Base-by-base conservation (phyloP, 2,329 filamentous ascomycete species). In the Fusarium humuli region DNA sequence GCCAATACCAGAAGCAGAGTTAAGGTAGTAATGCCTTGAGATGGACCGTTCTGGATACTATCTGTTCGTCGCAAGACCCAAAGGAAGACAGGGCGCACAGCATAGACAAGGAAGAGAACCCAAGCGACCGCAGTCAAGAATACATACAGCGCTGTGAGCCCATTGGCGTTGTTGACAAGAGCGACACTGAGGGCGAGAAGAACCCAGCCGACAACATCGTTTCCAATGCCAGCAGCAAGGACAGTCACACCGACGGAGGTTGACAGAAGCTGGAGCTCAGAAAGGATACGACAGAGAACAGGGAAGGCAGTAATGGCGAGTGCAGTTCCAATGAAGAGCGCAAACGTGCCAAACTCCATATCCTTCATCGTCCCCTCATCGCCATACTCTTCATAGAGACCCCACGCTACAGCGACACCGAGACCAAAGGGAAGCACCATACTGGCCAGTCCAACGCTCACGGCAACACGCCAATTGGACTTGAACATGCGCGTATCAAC, bases 221-320 rank as follows among this genome's bases (percentile, higher is more conserved):
- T 98, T 3, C 93, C 94, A 16, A 98, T 94, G 54, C 95, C 95
- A 8, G 94, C 94, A 5, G 94, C 94, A 11, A 98, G 85, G 3
- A 94, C 92, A 40, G 97, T 97, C 37, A 97, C 88, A 76, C 94
- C 94, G 7, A 97, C 94, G 1, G 91, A 88, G 3, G 94, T 96
- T 57, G 87, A 83, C 7, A 98, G 89, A 52, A 98, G 84, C 74
- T 97, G 96, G 56, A 98, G 84, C 79, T 97, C 94, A 0, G 94
- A 95, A 70, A 98, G 83, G 71, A 98, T 98, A 78, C 95, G 92
- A 77, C 95, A 98, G 14, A 98, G 87, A 1, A 98, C 95, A 0
- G 95, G 95, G 74, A 98, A 91, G 11, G 89, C 94, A 2, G 95
- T 98, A 73, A 98, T 98, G 29, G 94, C 92, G 80, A 98, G 91